Percentiles rank a stretch among this genome's conserved stretches.
Evolutionary conservation across 495 filamentous ascomycete species (phyloP).

Genomic region (Haplographium delicatum): DNA sequence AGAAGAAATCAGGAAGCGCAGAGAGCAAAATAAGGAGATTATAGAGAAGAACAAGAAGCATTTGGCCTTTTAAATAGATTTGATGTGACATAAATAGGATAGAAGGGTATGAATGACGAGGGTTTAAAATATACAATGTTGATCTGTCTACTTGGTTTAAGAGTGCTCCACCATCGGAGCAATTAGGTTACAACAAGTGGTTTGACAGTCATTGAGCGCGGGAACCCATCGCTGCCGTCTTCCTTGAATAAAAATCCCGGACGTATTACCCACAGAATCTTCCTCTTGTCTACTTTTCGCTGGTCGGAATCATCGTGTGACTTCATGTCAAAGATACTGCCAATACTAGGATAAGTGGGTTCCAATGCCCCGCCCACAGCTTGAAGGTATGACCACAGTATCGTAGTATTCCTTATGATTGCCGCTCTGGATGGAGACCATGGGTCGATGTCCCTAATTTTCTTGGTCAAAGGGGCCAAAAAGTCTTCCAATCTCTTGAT

Average conservation of each 20-base stretch:
- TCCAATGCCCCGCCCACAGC: background rate
- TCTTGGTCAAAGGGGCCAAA: background rate
- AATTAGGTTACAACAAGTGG: background rate
- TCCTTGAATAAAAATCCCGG: background rate
- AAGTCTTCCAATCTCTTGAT: background rate
- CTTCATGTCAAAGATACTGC: background rate
- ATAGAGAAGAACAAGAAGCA: too few relatives aligned
- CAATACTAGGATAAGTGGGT: background rate
- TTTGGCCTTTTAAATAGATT: too few relatives aligned
- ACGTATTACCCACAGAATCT: background rate
- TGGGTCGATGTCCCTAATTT: background rate
- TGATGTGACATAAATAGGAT: too few relatives aligned
- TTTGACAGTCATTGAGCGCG: background rate
- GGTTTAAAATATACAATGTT: too few relatives aligned
- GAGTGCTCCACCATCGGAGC: too few relatives aligned
- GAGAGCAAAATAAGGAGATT: too few relatives aligned
- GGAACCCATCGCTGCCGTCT: background rate
- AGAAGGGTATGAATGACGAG: too few relatives aligned
- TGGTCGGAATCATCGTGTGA: background rate
- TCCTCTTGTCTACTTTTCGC: background rate
- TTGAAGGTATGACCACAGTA: conserved; percentile 3
- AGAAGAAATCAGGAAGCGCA: too few relatives aligned
- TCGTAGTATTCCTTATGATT: background rate
- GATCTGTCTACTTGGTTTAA: too few relatives aligned
- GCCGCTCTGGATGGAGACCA: conserved; percentile 1